A percentile compares a stretch with the other conserved stretches of the same genome.
phyloP scores from a whole-genome alignment of 2,329 filamentous ascomycete species.

The Aspergillus ibericus region DNA sequence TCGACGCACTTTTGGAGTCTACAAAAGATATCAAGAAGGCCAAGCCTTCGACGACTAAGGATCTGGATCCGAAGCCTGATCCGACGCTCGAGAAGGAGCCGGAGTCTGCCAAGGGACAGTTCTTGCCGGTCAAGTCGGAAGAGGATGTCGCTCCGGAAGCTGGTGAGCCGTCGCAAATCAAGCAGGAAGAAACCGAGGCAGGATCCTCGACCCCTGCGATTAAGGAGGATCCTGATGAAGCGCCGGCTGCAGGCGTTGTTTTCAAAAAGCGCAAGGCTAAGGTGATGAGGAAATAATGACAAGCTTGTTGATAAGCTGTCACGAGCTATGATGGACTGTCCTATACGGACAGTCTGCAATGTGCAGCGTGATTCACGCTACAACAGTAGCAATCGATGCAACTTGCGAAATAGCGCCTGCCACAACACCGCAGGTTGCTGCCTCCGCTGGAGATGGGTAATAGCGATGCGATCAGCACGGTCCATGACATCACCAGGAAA shows the following conservation, averaged over 20 bases:
- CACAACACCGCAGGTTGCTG: neutral
- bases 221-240: constrained; percentile 30
- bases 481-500: neutral
- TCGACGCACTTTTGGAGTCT: constrained; percentile 46
- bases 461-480: neutral
- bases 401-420: neutral
- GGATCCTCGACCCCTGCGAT: neutral
- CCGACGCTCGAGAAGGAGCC: constrained; percentile 9
- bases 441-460: neutral
- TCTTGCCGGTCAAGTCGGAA: constrained; percentile 10
- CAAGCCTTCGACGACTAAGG: constrained; percentile 17
- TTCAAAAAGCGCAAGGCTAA: constrained; percentile 54
- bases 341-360: neutral
- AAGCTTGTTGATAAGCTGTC: neutral
- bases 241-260: constrained; percentile 33
- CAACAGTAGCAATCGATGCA: neutral
- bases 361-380: neutral
- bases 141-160: constrained; percentile 10
- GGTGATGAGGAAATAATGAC: constrained; percentile 37
- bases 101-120: constrained; percentile 1
- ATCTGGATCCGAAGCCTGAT: constrained; percentile 15
- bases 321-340: neutral
- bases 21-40: constrained; percentile 41
- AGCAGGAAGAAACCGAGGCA: neutral
- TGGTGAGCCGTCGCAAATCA: constrained; percentile 4